Conservation (phyloP, 768 basidiomycete genomes). For the Antrodiella citrinella region DNA sequence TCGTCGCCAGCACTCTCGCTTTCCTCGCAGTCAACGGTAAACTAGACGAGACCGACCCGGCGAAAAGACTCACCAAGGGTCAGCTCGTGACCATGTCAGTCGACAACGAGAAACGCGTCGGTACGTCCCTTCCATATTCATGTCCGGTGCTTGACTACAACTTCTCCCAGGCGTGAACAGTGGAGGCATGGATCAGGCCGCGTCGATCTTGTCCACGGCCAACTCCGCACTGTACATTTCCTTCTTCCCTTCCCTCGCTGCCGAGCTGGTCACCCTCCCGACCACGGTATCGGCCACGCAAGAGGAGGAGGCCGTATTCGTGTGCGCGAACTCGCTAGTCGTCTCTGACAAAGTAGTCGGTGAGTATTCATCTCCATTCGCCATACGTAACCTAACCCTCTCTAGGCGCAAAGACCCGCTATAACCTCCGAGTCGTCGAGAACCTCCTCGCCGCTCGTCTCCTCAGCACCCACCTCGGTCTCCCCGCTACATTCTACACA, state of each 20-base stretch:
- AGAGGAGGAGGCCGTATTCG: constrained; percentile 43
- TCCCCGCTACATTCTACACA: neutral
- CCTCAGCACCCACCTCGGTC: constrained; percentile 31
- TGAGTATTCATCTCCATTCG: neutral
- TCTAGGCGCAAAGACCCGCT: constrained; percentile 70
- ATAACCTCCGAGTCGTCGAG: constrained; percentile 92
- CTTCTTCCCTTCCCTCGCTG: constrained; percentile 69
- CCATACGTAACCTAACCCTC: constrained; percentile 12
- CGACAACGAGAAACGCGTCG: constrained; percentile 79
- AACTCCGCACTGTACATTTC: constrained; percentile 70
- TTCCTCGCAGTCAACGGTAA: constrained; percentile 76
- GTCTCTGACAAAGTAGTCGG: constrained; percentile 65
- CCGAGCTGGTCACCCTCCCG: constrained; percentile 60
- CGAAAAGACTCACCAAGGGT: constrained; percentile 46
- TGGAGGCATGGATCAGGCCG: constrained; percentile 82
- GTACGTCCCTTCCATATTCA: constrained; percentile 45
- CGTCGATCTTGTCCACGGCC: constrained; percentile 70
- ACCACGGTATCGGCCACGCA: constrained; percentile 23
- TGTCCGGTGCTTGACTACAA: constrained; percentile 7
- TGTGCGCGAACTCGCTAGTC: constrained; percentile 79
- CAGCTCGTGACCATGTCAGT: constrained; percentile 73
- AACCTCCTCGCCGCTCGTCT: constrained; percentile 74
- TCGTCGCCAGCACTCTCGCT: constrained; percentile 76
- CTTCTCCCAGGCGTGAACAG: neutral
- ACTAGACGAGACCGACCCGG: constrained; percentile 17